Base-by-base conservation (phyloP, 371 early-diverging fungal genomes). In the Lichtheimia corymbifera region DNA sequence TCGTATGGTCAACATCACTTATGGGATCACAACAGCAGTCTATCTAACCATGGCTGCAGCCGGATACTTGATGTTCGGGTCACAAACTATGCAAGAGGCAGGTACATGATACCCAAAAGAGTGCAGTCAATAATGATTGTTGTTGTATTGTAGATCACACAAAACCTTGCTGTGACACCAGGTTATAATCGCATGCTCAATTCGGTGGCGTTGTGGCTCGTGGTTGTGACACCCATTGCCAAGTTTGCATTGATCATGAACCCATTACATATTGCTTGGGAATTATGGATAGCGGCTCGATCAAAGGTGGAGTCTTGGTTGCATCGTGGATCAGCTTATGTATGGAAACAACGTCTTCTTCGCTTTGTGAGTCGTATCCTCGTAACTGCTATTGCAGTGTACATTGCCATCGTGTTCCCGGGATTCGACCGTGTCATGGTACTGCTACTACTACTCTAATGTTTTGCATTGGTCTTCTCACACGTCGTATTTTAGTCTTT, bases 11-110 rank as follows among this genome's bases (percentile, higher is more conserved):
- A 53, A 78, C 55, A 55, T 67, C 0, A 73, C 79, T 3, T 78
- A 78, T 55, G 49, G 59, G 3, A 55, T 75, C 11, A 75, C 75
- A 2, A 55, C 58, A 18, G 53, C 59, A 3, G 62, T 71, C 5
- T 78, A 78, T 51, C 11, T 61, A 17, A 41, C 63, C 3, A 73
- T 78, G 71, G 71, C 71, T n/a, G 59, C 63, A 9, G 59, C 74
- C 43, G 91, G 92, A 6, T 92, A 90, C 64, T 28, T 81, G 14
- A 92, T 92, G 92, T 92, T 90, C 83, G 92, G 92, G 0, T 64
- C 67, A 57, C 69, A 58, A 12, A 73, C 80, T 4, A 61, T 77
- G 56, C 78, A 85, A 65, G 88, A 88, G 73, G 82, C 80, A 70
- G 55, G 67, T 83, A 65, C 22, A 88, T 88, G 88, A 88, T 88